These are phyloP conservation scores for Calonectria leucothoes DNA, from an alignment of 2,329 filamentous ascomycete species.

Conservation along the genomic window DNA sequence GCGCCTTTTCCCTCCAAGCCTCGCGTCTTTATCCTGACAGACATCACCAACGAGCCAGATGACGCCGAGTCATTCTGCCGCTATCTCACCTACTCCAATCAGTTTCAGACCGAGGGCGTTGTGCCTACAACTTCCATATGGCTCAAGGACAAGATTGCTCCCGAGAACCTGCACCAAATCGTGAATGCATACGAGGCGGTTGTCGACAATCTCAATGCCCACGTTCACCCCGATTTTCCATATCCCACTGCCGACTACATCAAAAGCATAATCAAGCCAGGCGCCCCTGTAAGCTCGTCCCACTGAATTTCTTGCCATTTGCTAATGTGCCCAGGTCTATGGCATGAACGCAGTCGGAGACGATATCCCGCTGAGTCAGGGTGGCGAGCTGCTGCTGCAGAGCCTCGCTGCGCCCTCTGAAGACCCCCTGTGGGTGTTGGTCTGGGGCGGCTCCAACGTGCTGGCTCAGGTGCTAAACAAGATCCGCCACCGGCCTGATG, in stretches of 20 bases:
- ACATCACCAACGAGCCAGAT: slow-evolving; percentile 60
- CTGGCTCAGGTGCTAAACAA: slow-evolving; percentile 57
- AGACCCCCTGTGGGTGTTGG: slow-evolving; percentile 62
- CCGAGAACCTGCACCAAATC: slow-evolving; percentile 50
- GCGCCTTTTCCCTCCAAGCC: slow-evolving; percentile 39
- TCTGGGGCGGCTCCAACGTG: slow-evolving; percentile 65
- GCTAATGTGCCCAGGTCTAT: slow-evolving; percentile 29
- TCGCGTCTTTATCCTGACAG: slow-evolving; percentile 56
- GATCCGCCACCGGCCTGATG: slow-evolving; percentile 43
- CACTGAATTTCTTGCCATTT: too few species aligned
- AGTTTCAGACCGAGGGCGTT: slow-evolving; percentile 57
- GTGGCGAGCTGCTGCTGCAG: slow-evolving; percentile 55
- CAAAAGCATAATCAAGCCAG: slow-evolving; percentile 47
- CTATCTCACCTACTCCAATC: slow-evolving; percentile 57
- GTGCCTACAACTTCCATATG: slow-evolving; percentile 58
- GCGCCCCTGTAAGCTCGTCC: slow-evolving; percentile 32
- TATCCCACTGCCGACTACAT: slow-evolving; percentile 54
- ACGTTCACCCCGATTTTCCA: slow-evolving; percentile 54
- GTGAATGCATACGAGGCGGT: slow-evolving; percentile 56
- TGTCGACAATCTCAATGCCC: slow-evolving; percentile 58
- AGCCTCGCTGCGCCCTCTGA: slow-evolving; percentile 29
- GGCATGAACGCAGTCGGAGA: slow-evolving; percentile 36
- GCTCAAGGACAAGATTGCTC: slow-evolving; percentile 52
- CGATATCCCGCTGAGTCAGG: slow-evolving; percentile 44
- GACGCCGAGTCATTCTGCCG: slow-evolving; percentile 58